A percentile compares a stretch with the other conserved stretches of the same genome.
phyloP scores from a whole-genome alignment of 2,329 filamentous ascomycete genomes.

The Fulvia fulva region DNA sequence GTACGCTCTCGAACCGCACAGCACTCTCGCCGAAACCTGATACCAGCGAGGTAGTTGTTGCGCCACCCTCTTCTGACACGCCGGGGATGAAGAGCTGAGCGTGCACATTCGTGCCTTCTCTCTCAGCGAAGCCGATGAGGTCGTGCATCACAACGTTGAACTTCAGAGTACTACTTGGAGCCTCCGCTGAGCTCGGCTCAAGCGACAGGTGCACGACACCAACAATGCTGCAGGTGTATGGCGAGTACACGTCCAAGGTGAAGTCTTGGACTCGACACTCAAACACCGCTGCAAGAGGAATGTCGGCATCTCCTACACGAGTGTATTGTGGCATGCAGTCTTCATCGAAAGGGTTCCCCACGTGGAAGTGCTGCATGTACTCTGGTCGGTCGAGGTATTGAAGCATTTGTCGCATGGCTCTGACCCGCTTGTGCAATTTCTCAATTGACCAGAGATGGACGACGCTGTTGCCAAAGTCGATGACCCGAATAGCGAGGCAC shows the following conservation, averaged over 20 bases:
- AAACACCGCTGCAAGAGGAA: slow-evolving; percentile 88
- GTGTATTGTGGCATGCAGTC: slow-evolving; percentile 89
- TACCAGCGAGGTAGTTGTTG: slow-evolving; percentile 93
- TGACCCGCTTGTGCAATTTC: slow-evolving; percentile 81
- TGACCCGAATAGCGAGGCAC: slow-evolving; percentile 82
- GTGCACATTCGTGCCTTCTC: slow-evolving; percentile 92
- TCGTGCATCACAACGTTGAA: slow-evolving; percentile 99
- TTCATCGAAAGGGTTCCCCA: slow-evolving; percentile 91
- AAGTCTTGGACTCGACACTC: slow-evolving; percentile 94
- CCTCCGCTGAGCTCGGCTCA: slow-evolving; percentile 88
- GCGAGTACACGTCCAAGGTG: slow-evolving; percentile 81
- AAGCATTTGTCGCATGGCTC: slow-evolving; percentile 93
- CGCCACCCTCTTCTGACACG: slow-evolving; percentile 79
- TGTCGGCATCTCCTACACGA: slow-evolving; percentile 85
- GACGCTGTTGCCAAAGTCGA: slow-evolving; percentile 82
- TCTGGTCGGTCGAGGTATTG: slow-evolving; percentile 95
- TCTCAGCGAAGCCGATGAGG: slow-evolving; percentile 87
- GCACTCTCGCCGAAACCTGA: slow-evolving; percentile 88
- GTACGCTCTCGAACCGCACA: slow-evolving; percentile 92
- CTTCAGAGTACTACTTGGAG: slow-evolving; percentile 86
- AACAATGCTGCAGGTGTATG: slow-evolving; percentile 84
- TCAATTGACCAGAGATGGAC: slow-evolving; percentile 92
- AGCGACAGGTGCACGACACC: slow-evolving; percentile 87
- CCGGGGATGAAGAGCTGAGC: slow-evolving; percentile 95
- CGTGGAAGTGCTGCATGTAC: slow-evolving; percentile 85